Evolutionary conservation across 2,329 filamentous ascomycete species (phyloP).

Genomic region (Stenocarpella maydis): DNA sequence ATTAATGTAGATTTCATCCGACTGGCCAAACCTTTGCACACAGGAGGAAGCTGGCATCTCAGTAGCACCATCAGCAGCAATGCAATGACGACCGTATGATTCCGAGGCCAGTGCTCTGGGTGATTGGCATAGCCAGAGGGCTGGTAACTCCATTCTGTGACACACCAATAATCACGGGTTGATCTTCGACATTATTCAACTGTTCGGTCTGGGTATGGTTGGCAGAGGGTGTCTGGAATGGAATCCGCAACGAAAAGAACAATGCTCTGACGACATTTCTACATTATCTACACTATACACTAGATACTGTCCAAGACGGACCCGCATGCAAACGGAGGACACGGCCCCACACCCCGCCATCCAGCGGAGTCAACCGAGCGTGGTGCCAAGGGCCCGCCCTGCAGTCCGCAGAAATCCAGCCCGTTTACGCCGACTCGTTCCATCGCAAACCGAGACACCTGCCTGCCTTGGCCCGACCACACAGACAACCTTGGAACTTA

Average conservation of each 20-base stretch:
- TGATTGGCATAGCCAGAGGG: neutral
- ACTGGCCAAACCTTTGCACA: neutral
- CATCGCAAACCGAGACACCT: slow-evolving; percentile 19
- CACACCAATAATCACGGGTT: slow-evolving; percentile 67
- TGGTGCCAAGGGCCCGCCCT: slow-evolving; percentile 18
- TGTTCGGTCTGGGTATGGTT: slow-evolving; percentile 88
- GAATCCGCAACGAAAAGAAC: too few species aligned
- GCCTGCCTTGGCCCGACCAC: neutral
- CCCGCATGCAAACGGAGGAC: slow-evolving; percentile 9
- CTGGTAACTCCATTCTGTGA: neutral
- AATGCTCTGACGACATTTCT: neutral
- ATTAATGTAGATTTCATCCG: neutral
- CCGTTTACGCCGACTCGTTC: slow-evolving; percentile 18
- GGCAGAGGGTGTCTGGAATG: too few species aligned
- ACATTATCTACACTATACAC: too few species aligned
- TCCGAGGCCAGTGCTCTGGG: neutral
- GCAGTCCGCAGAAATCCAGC: slow-evolving; percentile 4
- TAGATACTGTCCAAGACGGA: neutral
- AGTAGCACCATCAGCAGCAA: neutral
- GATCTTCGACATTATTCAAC: slow-evolving; percentile 84
- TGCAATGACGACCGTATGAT: neutral
- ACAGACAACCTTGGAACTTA: neutral
- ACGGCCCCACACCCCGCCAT: slow-evolving; percentile 25
- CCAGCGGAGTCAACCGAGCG: slow-evolving; percentile 13
- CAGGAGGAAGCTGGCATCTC: neutral